Conservation (phyloP, 306 rosid species). For the Pterocarpus macrocarpus region DNA sequence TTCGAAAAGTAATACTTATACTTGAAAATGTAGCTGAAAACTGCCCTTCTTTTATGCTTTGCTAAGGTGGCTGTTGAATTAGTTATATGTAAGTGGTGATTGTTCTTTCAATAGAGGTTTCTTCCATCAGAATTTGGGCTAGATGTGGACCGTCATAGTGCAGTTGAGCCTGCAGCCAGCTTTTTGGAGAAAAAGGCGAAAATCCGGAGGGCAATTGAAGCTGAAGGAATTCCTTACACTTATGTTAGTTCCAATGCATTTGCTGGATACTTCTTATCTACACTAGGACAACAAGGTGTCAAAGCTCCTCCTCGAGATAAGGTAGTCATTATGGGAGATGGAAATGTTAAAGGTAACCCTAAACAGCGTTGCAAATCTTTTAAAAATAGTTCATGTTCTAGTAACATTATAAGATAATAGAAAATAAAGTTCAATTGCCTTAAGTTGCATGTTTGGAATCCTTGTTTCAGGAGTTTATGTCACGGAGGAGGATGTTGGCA, state of each 20-base stretch:
- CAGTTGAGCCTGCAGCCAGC: slow-evolving; percentile 30
- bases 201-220: slow-evolving; percentile 40
- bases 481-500: slow-evolving; percentile 27
- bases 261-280: slow-evolving; percentile 18
- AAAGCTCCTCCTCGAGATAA: slow-evolving; percentile 38
- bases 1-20: too few species aligned
- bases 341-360: slow-evolving; percentile 44
- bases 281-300: slow-evolving; percentile 19
- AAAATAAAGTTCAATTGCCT: too few species aligned
- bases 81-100: background rate
- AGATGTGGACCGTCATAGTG: slow-evolving; percentile 34
- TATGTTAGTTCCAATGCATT: slow-evolving; percentile 2
- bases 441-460: background rate
- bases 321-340: slow-evolving; percentile 47
- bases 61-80: too few species aligned
- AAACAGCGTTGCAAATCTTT: background rate
- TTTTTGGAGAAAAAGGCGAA: slow-evolving; percentile 1
- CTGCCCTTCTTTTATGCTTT: too few species aligned
- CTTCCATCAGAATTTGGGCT: slow-evolving; percentile 49
- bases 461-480: slow-evolving; percentile 19
- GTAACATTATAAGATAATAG: too few species aligned
- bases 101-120: slow-evolving; percentile 12
- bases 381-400: too few species aligned
- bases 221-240: slow-evolving; percentile 48
- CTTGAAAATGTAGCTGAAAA: too few species aligned